Base-by-base conservation (phyloP, 345 rosid species). In the Anacardium occidentale region DNA sequence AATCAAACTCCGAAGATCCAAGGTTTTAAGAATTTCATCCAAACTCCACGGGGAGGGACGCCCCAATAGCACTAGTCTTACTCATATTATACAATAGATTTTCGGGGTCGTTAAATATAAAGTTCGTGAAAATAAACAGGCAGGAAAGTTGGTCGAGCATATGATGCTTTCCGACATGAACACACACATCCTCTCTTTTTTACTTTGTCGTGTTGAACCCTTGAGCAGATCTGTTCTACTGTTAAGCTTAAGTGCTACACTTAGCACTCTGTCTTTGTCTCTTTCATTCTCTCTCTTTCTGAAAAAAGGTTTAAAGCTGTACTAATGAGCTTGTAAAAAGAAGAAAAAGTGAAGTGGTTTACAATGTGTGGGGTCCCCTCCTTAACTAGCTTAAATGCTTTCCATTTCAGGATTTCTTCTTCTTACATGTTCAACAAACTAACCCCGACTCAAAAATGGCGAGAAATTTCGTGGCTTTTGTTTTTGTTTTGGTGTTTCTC, bases 401-500 rank as follows among this genome's bases (percentile, higher is more conserved):
- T 52, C 64, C 72, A 75, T 74, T 76, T 80, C 73, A 60, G 74
- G 64, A 50, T 61, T 50, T 50, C 77, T 29, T 29, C 32, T 74
- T 70, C 64, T 70, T 40, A 62, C 75, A 60, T 60, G 54, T 40
- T 78, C 66, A 62, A 62, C 64, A 54, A 15, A 64, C 42, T 69
- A 70, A 57, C 50, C 52, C 52, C 68, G 47, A 3, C 4, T 26
- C 13, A 70, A 52, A 78, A 78, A 86, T 84, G 87, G 47, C 48
- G 64, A 82, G 78, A 64, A 83, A 79, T 55, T 78, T 85, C 81
- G 74, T 64, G 26, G 82, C 64, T 77, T 64, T 76, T 66, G 61
- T 79, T 75, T 79, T 94, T 69, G 69, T 85, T 61, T 71, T 81
- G 37, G 59, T 77, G 72, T 20, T 85, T 81, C 79, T 88, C 64